A percentile compares a stretch with the other conserved stretches of the same genome.
phyloP scores from a whole-genome alignment of 768 basidiomycete species.

The Rhizopogon sp. region DNA sequence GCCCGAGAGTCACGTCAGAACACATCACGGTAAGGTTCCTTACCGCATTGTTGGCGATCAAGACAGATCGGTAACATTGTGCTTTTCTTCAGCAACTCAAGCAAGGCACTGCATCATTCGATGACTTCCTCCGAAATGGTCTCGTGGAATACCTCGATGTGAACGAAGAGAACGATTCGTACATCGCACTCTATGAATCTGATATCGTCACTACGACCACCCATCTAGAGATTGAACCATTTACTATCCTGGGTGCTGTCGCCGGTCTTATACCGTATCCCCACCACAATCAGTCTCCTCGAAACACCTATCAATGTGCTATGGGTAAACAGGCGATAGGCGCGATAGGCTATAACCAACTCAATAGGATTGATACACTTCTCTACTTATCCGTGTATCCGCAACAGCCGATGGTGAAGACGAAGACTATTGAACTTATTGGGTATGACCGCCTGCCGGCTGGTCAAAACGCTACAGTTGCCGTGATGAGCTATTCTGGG shows the following conservation, averaged over 20 bases:
- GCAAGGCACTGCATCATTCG: constrained; percentile 73
- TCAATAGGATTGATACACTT: constrained; percentile 95
- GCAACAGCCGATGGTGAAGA: constrained; percentile 99
- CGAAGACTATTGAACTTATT: constrained; percentile 94
- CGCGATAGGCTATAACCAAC: constrained; percentile 96
- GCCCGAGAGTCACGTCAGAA: constrained; percentile 69
- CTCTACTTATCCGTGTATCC: constrained; percentile 98
- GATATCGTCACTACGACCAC: constrained; percentile 82
- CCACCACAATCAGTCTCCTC: constrained; percentile 98
- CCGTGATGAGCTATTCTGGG: constrained; percentile 98
- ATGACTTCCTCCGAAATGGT: constrained; percentile 89
- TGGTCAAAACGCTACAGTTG: constrained; percentile 97
- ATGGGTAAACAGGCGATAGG: constrained; percentile 99
- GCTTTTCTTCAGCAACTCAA: constrained; percentile 61
- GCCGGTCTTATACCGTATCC: constrained; percentile 99
- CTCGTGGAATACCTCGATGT: constrained; percentile 98
- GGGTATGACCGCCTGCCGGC: constrained; percentile 97
- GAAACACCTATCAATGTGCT: constrained; percentile 99
- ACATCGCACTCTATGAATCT: constrained; percentile 90
- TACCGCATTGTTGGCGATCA: not conserved
- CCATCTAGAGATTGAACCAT: constrained; percentile 98
- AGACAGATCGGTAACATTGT: constrained; percentile 5
- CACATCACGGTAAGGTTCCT: constrained; percentile 64
- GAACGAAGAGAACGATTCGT: constrained; percentile 98
- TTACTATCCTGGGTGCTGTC: constrained; percentile 95